A percentile compares a stretch with the other conserved stretches of the same genome.
Conservation (phyloP, 2,329 filamentous ascomycete species). For the Leptographium procerum region DNA sequence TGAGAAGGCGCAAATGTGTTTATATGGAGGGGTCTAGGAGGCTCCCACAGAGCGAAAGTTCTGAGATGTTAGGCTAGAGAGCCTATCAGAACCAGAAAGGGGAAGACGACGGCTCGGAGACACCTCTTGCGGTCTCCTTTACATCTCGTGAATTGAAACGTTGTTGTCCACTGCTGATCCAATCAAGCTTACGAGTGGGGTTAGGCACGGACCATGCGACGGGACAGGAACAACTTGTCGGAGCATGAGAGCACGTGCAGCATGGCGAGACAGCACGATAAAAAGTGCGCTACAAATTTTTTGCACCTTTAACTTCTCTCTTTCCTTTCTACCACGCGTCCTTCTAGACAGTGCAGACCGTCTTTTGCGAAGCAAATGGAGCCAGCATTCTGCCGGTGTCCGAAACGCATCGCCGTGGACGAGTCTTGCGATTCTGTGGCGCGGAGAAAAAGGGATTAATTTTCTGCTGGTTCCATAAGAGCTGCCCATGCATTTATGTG, state of each 20-base stretch:
- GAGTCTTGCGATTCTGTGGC: constrained; percentile 46
- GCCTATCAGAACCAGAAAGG: background rate
- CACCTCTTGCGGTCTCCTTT: background rate
- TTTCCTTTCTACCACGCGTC: constrained; percentile 1
- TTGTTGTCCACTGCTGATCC: background rate
- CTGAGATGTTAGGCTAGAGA: background rate
- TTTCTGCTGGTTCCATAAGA: constrained; percentile 41
- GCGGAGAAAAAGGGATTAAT: constrained; percentile 38
- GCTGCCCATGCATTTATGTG: constrained; percentile 40
- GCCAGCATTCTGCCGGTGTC: constrained; percentile 57
- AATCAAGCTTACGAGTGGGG: background rate
- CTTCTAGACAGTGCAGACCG: constrained; percentile 71
- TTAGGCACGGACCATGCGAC: background rate
- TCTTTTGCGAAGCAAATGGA: constrained; percentile 40
- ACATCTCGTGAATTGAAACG: background rate
- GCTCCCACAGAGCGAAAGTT: background rate
- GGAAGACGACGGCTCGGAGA: background rate
- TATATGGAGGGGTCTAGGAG: background rate
- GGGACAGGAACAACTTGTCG: constrained; percentile 2
- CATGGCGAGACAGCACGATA: background rate
- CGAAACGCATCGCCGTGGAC: constrained; percentile 49
- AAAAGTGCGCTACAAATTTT: background rate
- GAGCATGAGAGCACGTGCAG: background rate
- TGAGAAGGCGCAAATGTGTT: background rate
- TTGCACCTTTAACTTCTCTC: background rate